Conservation (phyloP, 345 rosid species). For the Theobroma cacao region DNA sequence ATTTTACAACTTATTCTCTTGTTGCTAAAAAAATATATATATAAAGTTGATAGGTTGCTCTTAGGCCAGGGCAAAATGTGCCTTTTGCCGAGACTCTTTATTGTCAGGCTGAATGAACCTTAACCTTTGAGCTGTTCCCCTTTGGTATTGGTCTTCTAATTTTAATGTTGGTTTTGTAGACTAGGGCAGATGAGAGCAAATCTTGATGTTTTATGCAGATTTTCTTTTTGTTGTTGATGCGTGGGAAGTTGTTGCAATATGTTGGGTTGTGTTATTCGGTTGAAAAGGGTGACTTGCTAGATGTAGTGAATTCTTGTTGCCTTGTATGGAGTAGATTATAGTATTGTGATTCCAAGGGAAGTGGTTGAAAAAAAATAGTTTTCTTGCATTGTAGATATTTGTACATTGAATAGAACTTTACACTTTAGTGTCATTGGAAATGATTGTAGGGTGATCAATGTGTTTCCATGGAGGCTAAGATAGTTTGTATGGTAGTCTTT, state of each 20-base stretch:
- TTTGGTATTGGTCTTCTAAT: background rate
- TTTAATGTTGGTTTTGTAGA: background rate
- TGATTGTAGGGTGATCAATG: background rate
- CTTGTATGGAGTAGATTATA: background rate
- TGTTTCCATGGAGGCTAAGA: background rate
- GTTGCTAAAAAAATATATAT: background rate
- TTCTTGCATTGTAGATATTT: background rate
- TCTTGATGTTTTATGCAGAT: background rate
- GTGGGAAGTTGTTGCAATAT: background rate
- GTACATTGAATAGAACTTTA: background rate
- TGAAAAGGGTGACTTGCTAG: background rate
- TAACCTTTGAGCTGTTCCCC: background rate
- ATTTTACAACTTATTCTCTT: background rate
- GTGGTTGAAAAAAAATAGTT: background rate
- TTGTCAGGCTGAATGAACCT: background rate
- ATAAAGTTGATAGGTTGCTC: background rate
- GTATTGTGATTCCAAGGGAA: background rate
- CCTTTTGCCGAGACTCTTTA: background rate
- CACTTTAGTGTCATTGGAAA: background rate
- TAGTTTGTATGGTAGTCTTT: background rate
- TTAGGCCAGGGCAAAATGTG: background rate
- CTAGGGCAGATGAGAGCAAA: background rate
- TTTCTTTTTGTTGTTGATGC: background rate
- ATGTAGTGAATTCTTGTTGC: background rate
- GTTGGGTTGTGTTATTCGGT: background rate